Conservation (phyloP, 148 eudicot species). For the Chenopodium quinoa region DNA sequence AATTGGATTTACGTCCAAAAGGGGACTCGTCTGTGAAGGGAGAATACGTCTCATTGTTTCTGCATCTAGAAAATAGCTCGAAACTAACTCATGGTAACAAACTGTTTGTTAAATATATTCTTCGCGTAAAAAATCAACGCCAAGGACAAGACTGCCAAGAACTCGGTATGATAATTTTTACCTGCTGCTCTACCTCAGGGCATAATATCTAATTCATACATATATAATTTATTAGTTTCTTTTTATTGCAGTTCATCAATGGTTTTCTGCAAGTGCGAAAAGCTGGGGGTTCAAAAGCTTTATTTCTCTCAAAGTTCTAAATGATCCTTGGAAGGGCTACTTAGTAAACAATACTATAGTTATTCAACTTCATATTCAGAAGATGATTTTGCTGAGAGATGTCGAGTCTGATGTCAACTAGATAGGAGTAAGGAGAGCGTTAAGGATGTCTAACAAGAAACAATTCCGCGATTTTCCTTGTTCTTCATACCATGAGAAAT, state of each 20-base stretch:
- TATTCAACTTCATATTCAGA: neutral
- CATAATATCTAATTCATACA: neutral
- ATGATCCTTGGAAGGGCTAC: neutral
- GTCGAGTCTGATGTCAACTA: neutral
- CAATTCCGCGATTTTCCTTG: too few species aligned
- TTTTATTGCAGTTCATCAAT: neutral
- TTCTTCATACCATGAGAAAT: too few species aligned
- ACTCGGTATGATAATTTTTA: neutral
- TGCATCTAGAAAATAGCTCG: neutral
- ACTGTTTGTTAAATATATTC: neutral
- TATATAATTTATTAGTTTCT: neutral
- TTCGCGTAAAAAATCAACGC: neutral
- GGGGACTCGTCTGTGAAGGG: neutral
- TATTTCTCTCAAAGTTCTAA: neutral
- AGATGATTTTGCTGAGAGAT: conserved; percentile 1
- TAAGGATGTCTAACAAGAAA: too few species aligned
- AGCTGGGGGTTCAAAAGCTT: neutral
- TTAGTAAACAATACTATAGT: neutral
- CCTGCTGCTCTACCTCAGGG: too few species aligned
- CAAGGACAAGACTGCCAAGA: neutral
- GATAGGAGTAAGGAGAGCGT: too few species aligned
- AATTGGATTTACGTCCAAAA: neutral
- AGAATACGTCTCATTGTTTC: neutral
- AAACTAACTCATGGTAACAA: neutral
- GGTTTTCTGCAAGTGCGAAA: neutral